Evolutionary conservation across 148 eudicot genomes (phyloP), one percentile per base, ranked within the genome.

Genomic region (Camellia granthamiana): DNA sequence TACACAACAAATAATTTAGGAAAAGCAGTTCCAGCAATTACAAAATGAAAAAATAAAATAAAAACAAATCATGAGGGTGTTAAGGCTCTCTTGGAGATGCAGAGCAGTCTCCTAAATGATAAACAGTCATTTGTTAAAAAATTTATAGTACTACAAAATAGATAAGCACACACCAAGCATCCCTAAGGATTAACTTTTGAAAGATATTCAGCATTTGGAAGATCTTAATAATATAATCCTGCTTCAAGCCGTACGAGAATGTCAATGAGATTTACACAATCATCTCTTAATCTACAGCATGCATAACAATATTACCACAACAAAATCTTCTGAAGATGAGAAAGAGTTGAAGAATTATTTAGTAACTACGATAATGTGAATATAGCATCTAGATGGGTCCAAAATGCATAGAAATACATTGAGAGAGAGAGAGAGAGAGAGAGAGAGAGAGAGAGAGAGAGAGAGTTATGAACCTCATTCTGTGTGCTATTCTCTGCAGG

Each of bases 401-500:
- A 41, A 6, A 19, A 5, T 21, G 49, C 56, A 16, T 14, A 14
- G 14, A 19, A 21, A 51, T 5, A 76, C 65, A 46, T 15, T 0
- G 54, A 69, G 66, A 75, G 80, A 60, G 82, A 74, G 79, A 76
- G 79, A 68, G 71, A 67, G 77, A 77, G 78, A 69, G 81, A 69
- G 66, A 75, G 80, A 60, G 82, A 74, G 54, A 69, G 66, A 75
- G 80, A 60, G 82, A 74, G 79, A 76, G 79, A 68, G 71, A 67
- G 77, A 77, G 78, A 69, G 81, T 70, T 55, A 75, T 1, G 65
- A 19, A 95, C 99, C 99, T 93, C 94, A 78, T 56, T 88, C 70
- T 73, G 92, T 61, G 80, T 23, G 82, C 72, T 84, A 83, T 72
- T 89, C 56, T 95, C 99, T 43, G 91, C 54, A 74, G 99, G 95